Evolutionary conservation across 768 basidiomycete genomes (phyloP), one percentile per base, ranked within the genome.

Genomic region (Boletales sp.): DNA sequence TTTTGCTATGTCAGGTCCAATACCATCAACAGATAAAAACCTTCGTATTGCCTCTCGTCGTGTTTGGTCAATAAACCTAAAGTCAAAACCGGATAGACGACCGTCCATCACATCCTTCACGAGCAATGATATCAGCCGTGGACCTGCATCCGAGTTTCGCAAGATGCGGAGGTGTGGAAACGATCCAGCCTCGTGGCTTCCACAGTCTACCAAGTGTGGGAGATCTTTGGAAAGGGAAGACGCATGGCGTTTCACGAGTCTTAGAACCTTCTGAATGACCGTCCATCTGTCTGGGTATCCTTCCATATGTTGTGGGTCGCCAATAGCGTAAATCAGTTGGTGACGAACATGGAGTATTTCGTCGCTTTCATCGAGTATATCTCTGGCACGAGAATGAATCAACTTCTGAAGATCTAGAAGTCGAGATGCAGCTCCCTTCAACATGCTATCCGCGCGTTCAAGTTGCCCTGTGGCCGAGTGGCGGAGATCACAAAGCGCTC

Each of bases 351-450:
- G 18, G 56, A 70, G 55, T 24, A 49, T 44, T 17, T 51, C 60
- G 36, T 61, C 60, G 18, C 60, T 55, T 32, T 61, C 60, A 17
- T 61, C 60, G 1, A 61, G 35, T 7, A 61, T 48, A 38, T 61
- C 60, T 8, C 53, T 50, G 17, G 14, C 18, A 13, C 51, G 36
- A 8, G 30, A 50, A 37, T 62, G 37, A 15, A 62, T 44, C 56
- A 53, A 61, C 12, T 24, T 42, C 32, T 58, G 56, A 44, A 48
- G 44, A 8, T 44, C 12, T 35, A 54, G 18, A 14, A 15, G 15
- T 34, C 18, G 15, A n/a, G 24, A 27, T 27, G 24, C 24, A 7
- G 6, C 7, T 27, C 24, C 24, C 24, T 27, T 6, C 2, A 7
- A 27, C 24, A 5, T 7, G 24, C 18, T 9, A 9, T 37, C 36